phyloP scores from a whole-genome alignment of 768 basidiomycete species.

The Obba rivulosa region DNA sequence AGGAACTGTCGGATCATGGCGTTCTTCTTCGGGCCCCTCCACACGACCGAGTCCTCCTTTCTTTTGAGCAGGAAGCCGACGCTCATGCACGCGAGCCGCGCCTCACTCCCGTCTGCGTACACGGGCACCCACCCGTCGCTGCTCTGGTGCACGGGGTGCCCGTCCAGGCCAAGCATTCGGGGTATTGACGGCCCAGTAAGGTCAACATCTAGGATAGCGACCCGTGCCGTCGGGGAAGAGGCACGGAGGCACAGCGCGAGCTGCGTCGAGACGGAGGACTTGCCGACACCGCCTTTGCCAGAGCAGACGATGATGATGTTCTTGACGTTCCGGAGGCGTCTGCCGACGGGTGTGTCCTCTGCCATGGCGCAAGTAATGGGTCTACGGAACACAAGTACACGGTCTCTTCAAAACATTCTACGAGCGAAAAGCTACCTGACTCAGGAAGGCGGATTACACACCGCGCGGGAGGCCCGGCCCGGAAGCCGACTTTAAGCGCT shows the following conservation, averaged over 20 bases:
- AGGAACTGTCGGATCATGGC: conserved; percentile 97
- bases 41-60: conserved; percentile 90
- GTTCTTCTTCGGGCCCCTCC: conserved; percentile 98
- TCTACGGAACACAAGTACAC: too few relatives aligned
- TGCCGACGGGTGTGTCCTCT: conserved; percentile 55
- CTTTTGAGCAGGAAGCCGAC: conserved; percentile 92
- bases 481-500: too few relatives aligned
- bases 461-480: too few relatives aligned
- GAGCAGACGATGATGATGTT: conserved; percentile 90
- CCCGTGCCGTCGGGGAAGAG: conserved; percentile 58
- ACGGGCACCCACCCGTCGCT: conserved; percentile 98
- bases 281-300: conserved; percentile 98
- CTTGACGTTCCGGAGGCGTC: conserved; percentile 69
- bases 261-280: conserved; percentile 93
- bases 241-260: conserved; percentile 83
- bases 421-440: too few relatives aligned
- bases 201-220: conserved; percentile 92
- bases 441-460: too few relatives aligned
- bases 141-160: conserved; percentile 85
- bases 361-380: conserved; percentile 12
- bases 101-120: conserved; percentile 77
- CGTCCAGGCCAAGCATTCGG: conserved; percentile 90
- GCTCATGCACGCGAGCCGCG: conserved; percentile 89
- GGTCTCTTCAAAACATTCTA: too few relatives aligned
- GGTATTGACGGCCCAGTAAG: conserved; percentile 94